These are phyloP conservation scores for Debaryomyces tyrocola DNA, from an alignment of 805 yeast genomes.

Conservation along the genomic window DNA sequence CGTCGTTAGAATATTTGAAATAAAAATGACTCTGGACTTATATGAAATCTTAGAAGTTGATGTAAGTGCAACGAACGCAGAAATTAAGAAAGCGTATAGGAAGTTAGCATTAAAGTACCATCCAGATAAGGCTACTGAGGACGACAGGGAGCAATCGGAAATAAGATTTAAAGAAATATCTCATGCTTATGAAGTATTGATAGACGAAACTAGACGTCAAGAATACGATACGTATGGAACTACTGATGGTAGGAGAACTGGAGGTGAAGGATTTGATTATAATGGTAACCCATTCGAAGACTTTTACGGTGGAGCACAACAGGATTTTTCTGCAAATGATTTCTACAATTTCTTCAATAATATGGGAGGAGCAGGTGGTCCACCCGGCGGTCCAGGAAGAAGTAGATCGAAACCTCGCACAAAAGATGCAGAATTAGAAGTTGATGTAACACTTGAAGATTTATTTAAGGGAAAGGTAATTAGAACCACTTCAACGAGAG, in stretches of 20 bases:
- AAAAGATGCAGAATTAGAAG: conserved; percentile 64
- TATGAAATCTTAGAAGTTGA: conserved; percentile 75
- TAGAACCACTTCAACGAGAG: conserved; percentile 69
- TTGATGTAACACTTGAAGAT: conserved; percentile 69
- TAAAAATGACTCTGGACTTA: conserved; percentile 22
- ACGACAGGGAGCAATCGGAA: conserved; percentile 70
- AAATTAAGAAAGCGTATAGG: conserved; percentile 82
- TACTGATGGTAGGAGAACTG: conserved; percentile 25
- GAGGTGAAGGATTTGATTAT: conserved; percentile 16
- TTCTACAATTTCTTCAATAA: conserved; percentile 67
- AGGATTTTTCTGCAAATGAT: conserved; percentile 66
- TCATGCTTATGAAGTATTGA: conserved; percentile 81
- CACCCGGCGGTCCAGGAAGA: conserved; percentile 13
- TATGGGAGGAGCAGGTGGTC: conserved; percentile 31
- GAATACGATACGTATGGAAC: conserved; percentile 61
- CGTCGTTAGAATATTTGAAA: too few species aligned
- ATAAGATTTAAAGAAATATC: conserved; percentile 77
- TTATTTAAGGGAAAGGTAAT: conserved; percentile 78
- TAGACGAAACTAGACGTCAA: conserved; percentile 62
- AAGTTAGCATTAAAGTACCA: conserved; percentile 80
- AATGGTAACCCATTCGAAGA: conserved; percentile 41
- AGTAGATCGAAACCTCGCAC: conserved; percentile 41
- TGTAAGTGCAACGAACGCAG: conserved; percentile 61
- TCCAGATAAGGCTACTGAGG: conserved; percentile 83
- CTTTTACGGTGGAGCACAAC: conserved; percentile 31